These are phyloP conservation scores for Rhodotorula sp. DNA, from an alignment of 1,284 basidiomycete genomes.

Conservation along the genomic window DNA sequence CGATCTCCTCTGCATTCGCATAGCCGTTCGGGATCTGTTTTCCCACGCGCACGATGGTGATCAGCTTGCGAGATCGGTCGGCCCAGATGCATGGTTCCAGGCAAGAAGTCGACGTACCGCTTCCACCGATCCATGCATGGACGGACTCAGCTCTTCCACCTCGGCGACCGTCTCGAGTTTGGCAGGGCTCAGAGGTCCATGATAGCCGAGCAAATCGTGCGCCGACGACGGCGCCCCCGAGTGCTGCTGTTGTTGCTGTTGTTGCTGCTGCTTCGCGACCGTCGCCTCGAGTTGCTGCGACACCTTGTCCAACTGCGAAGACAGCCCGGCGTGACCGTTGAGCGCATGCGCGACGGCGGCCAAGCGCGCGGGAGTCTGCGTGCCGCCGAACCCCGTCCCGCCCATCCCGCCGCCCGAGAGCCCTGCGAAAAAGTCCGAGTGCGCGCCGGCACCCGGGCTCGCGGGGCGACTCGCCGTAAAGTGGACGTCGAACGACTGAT, in stretches of 20 bases:
- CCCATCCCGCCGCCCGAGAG: conserved; percentile 7
- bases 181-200: conserved; percentile 3
- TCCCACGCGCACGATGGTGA: too few relatives aligned
- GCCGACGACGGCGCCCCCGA: neutral
- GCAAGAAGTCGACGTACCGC: neutral
- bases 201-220: conserved; percentile 5
- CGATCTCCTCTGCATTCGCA: conserved; percentile 5
- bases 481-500: conserved; percentile 31
- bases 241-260: conserved; percentile 18
- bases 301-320: conserved; percentile 32
- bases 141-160: conserved; percentile 2
- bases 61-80: too few relatives aligned
- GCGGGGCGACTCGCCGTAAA: conserved; percentile 35
- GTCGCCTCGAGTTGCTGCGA: conserved; percentile 25
- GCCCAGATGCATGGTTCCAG: neutral
- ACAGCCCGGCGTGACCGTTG: conserved; percentile 10
- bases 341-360: conserved; percentile 10
- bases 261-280: conserved; percentile 19
- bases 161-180: conserved; percentile 21
- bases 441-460: conserved; percentile 23
- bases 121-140: neutral
- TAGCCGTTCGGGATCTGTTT: conserved; percentile 16
- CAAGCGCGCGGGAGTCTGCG: conserved; percentile 13
- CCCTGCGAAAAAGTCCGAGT: conserved; percentile 26
- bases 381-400: conserved; percentile 7